phyloP scores from a whole-genome alignment of 495 filamentous ascomycete genomes.

The Neurospora sp. region DNA sequence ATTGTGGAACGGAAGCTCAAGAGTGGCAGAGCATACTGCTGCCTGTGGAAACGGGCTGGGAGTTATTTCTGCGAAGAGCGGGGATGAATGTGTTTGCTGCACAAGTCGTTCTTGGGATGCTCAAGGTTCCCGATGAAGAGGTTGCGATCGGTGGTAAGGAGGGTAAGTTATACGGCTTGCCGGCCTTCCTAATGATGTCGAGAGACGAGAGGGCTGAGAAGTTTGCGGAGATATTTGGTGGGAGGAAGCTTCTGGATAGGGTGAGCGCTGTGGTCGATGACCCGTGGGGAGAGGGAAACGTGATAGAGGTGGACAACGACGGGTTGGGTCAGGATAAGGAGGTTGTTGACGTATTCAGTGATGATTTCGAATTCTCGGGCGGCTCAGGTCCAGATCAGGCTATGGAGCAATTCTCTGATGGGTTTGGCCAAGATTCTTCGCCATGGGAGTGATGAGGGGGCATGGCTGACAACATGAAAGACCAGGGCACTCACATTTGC shows the following conservation, averaged over 20 bases:
- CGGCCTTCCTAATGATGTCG: constrained; percentile 49
- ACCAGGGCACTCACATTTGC: not conserved
- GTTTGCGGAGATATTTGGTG: constrained; percentile 43
- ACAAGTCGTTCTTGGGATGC: constrained; percentile 49
- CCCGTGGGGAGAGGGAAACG: constrained; percentile 19
- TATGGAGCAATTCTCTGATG: not conserved
- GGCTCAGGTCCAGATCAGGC: not conserved
- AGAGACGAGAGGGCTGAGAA: constrained; percentile 29
- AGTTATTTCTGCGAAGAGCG: constrained; percentile 58
- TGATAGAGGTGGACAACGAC: not conserved
- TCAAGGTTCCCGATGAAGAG: constrained; percentile 31
- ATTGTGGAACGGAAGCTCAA: constrained; percentile 23
- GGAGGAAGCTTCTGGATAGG: constrained; percentile 39
- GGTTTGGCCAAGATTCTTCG: not conserved
- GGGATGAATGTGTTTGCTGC: constrained; percentile 79
- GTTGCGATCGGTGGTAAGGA: constrained; percentile 6
- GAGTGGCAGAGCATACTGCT: constrained; percentile 18
- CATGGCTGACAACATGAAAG: not conserved
- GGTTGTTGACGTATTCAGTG: not conserved
- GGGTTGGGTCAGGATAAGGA: not conserved
- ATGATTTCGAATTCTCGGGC: not conserved
- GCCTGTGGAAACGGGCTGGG: constrained; percentile 55
- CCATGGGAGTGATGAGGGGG: not conserved
- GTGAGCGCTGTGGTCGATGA: constrained; percentile 31
- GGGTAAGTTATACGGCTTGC: constrained; percentile 34